These are phyloP conservation scores for Aspergillus neotritici DNA, from an alignment of 2,329 filamentous ascomycete species.

Conservation along the genomic window DNA sequence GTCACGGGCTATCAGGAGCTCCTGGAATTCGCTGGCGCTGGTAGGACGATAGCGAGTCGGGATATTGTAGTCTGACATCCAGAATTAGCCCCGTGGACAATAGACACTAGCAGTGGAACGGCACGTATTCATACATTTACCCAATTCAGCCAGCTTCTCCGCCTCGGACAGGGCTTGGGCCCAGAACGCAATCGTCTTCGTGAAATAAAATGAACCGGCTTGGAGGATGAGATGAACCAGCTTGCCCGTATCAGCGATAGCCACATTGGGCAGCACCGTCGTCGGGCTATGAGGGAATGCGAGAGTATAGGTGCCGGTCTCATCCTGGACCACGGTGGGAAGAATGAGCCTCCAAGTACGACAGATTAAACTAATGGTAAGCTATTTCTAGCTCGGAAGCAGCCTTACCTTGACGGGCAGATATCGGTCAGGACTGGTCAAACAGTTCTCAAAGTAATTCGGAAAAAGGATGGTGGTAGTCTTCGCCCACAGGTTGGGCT, in stretches of 20 bases:
- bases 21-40: conserved; percentile 4
- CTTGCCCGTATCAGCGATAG: conserved; percentile 7
- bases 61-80: no score
- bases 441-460: conserved; percentile 9
- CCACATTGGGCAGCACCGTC: conserved; percentile 7
- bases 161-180: conserved; percentile 7
- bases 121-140: neutral
- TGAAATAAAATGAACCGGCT: conserved; percentile 4
- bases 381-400: no score
- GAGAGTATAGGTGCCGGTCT: conserved; percentile 1
- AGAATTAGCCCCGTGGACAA: no score
- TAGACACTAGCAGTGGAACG: no score
- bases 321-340: neutral
- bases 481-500: conserved; percentile 7
- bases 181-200: conserved; percentile 8
- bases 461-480: neutral
- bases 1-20: conserved; percentile 5
- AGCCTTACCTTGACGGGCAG: neutral
- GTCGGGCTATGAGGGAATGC: conserved; percentile 5
- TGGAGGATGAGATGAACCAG: conserved; percentile 4
- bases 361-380: no score
- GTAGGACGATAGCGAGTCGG: no score
- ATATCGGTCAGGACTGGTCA: conserved; percentile 7
- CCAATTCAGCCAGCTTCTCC: conserved; percentile 7
- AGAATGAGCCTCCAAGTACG: neutral